Evolutionary conservation across 2,329 filamentous ascomycete species (phyloP).

Genomic region (Pseudocercospora vitis): DNA sequence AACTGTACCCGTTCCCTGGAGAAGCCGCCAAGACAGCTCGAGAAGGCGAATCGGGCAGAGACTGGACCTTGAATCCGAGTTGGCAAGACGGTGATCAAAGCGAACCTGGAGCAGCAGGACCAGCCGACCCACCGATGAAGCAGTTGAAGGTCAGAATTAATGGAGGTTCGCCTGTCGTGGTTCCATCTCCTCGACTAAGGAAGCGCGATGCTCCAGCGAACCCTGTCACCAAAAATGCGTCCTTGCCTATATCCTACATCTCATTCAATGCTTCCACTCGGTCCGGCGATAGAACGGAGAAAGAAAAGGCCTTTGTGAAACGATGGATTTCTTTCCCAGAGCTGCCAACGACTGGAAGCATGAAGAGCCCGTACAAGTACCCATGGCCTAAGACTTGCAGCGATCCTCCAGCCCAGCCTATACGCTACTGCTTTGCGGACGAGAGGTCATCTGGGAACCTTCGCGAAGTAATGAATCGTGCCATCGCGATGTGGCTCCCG

Average conservation of each 20-base stretch:
- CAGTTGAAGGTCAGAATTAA: conserved; percentile 1
- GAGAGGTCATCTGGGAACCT: conserved; percentile 23
- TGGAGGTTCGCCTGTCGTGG: not conserved
- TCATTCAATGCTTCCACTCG: too few relatives aligned
- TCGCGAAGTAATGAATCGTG: conserved; percentile 17
- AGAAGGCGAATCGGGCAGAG: not conserved
- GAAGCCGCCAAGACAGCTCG: not conserved
- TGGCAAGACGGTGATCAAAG: not conserved
- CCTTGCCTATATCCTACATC: too few relatives aligned
- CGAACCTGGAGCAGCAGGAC: too few relatives aligned
- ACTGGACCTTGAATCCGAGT: not conserved
- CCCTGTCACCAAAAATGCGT: too few relatives aligned
- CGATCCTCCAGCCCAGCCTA: conserved; percentile 11
- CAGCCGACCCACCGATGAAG: too few relatives aligned
- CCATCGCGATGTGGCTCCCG: conserved; percentile 20
- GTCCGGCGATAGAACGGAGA: too few relatives aligned
- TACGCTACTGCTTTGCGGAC: conserved; percentile 29
- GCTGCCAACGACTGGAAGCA: not conserved
- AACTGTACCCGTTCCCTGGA: not conserved
- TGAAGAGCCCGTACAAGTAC: conserved; percentile 7
- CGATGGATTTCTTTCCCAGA: conserved; percentile 23
- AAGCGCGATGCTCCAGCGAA: not conserved
- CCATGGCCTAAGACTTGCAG: conserved; percentile 24
- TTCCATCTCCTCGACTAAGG: not conserved
- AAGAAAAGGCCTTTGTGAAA: conserved; percentile 5